These are phyloP conservation scores for Grifola frondosa DNA, from an alignment of 1,284 basidiomycete genomes.

Conservation along the genomic window DNA sequence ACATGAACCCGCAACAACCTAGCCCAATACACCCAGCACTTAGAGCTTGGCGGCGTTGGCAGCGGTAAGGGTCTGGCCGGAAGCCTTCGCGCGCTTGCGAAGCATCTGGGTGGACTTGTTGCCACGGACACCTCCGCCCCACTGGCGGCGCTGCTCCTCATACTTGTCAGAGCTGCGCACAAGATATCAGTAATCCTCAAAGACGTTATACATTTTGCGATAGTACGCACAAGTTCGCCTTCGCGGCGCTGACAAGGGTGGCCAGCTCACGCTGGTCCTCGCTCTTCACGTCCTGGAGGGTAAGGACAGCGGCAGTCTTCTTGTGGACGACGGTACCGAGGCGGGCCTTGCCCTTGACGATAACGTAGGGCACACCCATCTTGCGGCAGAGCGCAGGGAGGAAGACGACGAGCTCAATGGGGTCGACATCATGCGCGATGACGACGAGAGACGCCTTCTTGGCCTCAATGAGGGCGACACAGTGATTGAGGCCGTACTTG, in stretches of 20 bases:
- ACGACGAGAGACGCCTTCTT: constrained; percentile 98
- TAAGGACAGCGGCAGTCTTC: constrained; percentile 93
- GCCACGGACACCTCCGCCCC: constrained; percentile 96
- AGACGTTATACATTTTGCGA: background rate
- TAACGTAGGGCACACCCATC: constrained; percentile 98
- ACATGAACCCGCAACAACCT: constrained; percentile 9
- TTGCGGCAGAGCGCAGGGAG: constrained; percentile 97
- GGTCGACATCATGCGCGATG: constrained; percentile 98
- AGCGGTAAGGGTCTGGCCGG: constrained; percentile 62
- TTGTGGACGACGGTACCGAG: constrained; percentile 97
- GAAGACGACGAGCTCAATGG: constrained; percentile 98
- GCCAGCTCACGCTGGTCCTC: constrained; percentile 95
- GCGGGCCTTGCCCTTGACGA: constrained; percentile 97
- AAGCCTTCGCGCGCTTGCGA: constrained; percentile 91
- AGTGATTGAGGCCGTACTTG: constrained; percentile 98
- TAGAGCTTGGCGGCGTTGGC: constrained; percentile 64
- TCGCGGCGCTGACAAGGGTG: constrained; percentile 90
- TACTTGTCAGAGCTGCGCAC: constrained; percentile 85
- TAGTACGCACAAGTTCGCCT: constrained; percentile 87
- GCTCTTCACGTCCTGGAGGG: constrained; percentile 90
- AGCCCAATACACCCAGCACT: constrained; percentile 8
- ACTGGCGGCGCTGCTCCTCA: constrained; percentile 87
- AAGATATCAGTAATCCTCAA: constrained; percentile 6
- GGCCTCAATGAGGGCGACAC: constrained; percentile 91
- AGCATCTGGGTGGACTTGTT: constrained; percentile 93